Conservation (phyloP, 176 grass and related monocot species). For the Ampelocalamus luodianensis region DNA sequence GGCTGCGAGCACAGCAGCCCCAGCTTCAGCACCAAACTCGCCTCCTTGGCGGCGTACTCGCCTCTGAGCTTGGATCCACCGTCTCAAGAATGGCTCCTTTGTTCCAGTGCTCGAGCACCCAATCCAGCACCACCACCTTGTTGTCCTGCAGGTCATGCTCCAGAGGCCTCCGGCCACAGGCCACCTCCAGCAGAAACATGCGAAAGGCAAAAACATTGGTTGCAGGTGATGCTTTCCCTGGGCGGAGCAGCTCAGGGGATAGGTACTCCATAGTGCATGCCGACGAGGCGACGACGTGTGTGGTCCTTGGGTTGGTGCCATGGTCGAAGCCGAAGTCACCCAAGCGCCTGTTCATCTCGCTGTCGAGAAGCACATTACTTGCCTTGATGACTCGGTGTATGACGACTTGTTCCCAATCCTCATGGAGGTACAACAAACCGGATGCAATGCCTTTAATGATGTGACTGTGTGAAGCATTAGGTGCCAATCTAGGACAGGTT, state of each 20-base stretch:
- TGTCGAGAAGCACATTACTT: constrained; percentile 57
- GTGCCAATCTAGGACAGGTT: constrained; percentile 38
- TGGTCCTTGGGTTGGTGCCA: constrained; percentile 48
- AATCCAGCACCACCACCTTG: constrained; percentile 44
- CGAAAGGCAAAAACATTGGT: constrained; percentile 56
- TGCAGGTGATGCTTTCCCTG: constrained; percentile 53
- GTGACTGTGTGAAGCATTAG: constrained; percentile 24
- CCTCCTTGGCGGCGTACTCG: constrained; percentile 33
- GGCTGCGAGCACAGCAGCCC: constrained; percentile 49
- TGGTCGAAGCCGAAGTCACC: constrained; percentile 57
- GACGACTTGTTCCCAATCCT: constrained; percentile 57
- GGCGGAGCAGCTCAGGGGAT: constrained; percentile 56
- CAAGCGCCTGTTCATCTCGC: constrained; percentile 49
- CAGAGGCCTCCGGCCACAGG: constrained; percentile 50
- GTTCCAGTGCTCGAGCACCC: constrained; percentile 46
- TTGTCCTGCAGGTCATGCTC: constrained; percentile 35
- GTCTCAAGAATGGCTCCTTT: constrained; percentile 35
- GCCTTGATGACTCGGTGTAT: neutral
- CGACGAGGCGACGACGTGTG: constrained; percentile 50
- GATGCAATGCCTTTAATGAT: constrained; percentile 58
- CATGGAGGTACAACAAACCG: constrained; percentile 57
- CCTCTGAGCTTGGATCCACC: constrained; percentile 43
- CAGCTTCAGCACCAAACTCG: constrained; percentile 29
- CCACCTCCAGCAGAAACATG: constrained; percentile 53
- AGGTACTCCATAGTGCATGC: constrained; percentile 59